phyloP scores from a whole-genome alignment of 192 early-diverging fungal genomes.

The Entrophospora sp. region DNA sequence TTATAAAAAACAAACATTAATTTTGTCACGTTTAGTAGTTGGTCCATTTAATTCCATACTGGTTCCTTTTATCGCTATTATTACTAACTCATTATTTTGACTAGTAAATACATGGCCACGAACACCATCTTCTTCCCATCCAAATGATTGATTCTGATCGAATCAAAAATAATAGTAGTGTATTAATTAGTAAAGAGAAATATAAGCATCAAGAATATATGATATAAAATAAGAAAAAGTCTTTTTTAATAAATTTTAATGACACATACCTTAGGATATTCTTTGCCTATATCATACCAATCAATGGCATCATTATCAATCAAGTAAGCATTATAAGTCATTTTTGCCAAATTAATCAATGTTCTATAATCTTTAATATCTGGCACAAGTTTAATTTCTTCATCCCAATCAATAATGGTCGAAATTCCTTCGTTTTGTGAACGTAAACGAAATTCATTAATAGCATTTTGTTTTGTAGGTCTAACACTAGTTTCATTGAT shows the following conservation, averaged over 20 bases:
- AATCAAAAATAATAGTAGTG: neutral
- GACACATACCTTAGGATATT: constrained; percentile 52
- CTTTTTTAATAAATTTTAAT: no score
- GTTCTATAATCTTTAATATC: constrained; percentile 66
- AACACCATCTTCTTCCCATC: constrained; percentile 65
- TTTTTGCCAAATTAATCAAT: constrained; percentile 62
- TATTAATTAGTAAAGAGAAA: neutral
- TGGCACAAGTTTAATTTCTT: constrained; percentile 37
- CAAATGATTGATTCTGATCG: constrained; percentile 63
- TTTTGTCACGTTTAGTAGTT: constrained; percentile 64
- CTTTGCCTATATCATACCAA: constrained; percentile 61
- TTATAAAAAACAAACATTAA: constrained; percentile 40
- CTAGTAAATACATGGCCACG: constrained; percentile 85
- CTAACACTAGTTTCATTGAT: constrained; percentile 9
- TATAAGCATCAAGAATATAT: neutral
- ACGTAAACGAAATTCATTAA: constrained; percentile 22
- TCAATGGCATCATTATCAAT: constrained; percentile 47
- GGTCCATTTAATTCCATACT: constrained; percentile 60
- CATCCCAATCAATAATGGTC: constrained; percentile 23
- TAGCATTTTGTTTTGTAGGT: constrained; percentile 21
- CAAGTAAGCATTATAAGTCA: constrained; percentile 88
- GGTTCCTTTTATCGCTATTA: constrained; percentile 87
- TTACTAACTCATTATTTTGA: constrained; percentile 50
- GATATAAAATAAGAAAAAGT: neutral
- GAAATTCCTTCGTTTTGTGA: constrained; percentile 20